phyloP scores from a whole-genome alignment of 768 basidiomycete genomes.

The Russula lepida region DNA sequence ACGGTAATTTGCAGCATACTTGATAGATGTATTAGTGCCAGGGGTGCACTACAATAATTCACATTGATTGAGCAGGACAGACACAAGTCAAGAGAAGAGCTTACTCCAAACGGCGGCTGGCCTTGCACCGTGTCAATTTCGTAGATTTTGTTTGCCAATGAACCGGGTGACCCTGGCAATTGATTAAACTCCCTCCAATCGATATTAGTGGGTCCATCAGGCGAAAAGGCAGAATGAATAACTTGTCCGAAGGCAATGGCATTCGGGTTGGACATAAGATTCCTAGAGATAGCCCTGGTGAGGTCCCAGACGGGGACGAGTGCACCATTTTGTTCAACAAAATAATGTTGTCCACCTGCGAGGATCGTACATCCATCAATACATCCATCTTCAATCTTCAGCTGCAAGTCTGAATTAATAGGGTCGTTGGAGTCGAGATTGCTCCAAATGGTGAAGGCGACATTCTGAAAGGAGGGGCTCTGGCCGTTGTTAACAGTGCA shows the following conservation, averaged over 20 bases:
- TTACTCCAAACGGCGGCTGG: constrained; percentile 9
- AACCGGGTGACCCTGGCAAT: neutral
- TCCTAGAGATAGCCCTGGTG: neutral
- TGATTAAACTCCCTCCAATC: constrained; percentile 14
- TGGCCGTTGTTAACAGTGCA: neutral
- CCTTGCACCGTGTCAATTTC: constrained; percentile 7
- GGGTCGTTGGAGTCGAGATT: too few species aligned
- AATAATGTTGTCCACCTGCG: constrained; percentile 14
- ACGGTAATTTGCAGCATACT: constrained; percentile 17
- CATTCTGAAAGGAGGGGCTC: neutral
- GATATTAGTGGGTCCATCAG: neutral
- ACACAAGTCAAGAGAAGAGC: neutral
- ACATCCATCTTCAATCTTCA: too few species aligned
- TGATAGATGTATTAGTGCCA: constrained; percentile 4
- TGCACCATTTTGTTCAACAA: neutral
- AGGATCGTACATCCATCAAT: neutral
- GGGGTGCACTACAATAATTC: constrained; percentile 5
- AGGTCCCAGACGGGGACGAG: constrained; percentile 13
- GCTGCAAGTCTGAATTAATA: neutral
- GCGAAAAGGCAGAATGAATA: neutral
- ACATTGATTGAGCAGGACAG: neutral
- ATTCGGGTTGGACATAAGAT: constrained; percentile 5
- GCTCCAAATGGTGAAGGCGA: constrained; percentile 4
- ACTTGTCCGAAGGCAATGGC: constrained; percentile 10
- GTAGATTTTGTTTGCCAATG: constrained; percentile 7